Conservation (phyloP, 257 asterid species). For the Henckelia pumila region DNA sequence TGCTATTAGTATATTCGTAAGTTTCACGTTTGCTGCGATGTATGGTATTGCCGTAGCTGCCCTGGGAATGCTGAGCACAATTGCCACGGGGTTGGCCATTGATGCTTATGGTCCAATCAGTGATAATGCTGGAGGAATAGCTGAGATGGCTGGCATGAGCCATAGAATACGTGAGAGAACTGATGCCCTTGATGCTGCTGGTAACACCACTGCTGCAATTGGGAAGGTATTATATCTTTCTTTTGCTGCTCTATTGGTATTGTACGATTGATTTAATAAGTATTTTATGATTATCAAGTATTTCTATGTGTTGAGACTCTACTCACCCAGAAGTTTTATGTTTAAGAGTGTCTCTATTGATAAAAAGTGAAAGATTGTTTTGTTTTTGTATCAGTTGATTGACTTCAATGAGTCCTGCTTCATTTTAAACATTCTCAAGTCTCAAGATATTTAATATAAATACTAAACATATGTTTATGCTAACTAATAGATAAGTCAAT, state of each 20-base stretch:
- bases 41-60: constrained; percentile 92
- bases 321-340: not conserved
- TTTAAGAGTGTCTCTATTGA: not conserved
- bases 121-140: constrained; percentile 94
- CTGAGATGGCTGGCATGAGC: constrained; percentile 98
- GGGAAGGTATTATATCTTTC: constrained; percentile 55
- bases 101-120: constrained; percentile 98
- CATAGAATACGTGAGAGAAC: constrained; percentile 88
- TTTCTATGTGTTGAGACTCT: not conserved
- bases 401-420: not conserved
- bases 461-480: too few relatives aligned
- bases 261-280: too few relatives aligned
- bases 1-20: constrained; percentile 76
- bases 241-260: not conserved
- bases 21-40: constrained; percentile 91
- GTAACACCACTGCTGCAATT: constrained; percentile 92
- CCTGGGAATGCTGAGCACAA: constrained; percentile 91
- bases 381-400: not conserved
- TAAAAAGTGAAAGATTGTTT: not conserved
- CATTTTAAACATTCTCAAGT: not conserved
- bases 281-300: not conserved
- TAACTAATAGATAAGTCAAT: not conserved
- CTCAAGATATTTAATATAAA: not conserved
- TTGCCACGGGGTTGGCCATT: constrained; percentile 87
- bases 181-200: constrained; percentile 97